Percentiles rank a stretch among this genome's conserved stretches.
phyloP scores from a whole-genome alignment of 129 eudicot genomes.

The Pseudognaphalium luteoalbum region DNA sequence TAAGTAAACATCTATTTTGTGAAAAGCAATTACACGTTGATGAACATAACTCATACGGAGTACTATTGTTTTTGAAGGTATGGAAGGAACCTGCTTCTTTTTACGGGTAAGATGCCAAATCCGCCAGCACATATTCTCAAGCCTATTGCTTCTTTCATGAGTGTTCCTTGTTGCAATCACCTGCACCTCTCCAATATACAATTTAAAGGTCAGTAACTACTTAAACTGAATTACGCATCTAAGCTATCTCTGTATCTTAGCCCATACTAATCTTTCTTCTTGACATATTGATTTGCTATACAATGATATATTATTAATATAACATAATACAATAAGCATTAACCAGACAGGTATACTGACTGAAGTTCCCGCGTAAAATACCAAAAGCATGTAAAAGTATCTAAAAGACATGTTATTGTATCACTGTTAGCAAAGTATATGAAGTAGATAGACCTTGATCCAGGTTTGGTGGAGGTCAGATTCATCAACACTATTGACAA shows the following conservation, averaged over 20 bases:
- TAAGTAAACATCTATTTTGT: not conserved
- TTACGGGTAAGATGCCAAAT: slow-evolving; percentile 92
- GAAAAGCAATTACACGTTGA: not conserved
- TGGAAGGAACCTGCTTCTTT: slow-evolving; percentile 67
- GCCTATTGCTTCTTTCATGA: slow-evolving; percentile 70
- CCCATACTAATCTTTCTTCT: not conserved
- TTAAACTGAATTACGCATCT: not conserved
- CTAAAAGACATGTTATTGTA: not conserved
- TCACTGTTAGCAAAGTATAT: not conserved
- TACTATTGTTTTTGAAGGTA: slow-evolving; percentile 13
- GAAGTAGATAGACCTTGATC: slow-evolving; percentile 56
- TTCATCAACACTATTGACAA: slow-evolving; percentile 74
- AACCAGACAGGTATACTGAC: not conserved
- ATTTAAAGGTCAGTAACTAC: slow-evolving; percentile 16
- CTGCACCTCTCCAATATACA: slow-evolving; percentile 39
- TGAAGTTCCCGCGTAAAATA: slow-evolving; percentile 6
- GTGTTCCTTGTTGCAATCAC: slow-evolving; percentile 82
- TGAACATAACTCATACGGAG: not conserved
- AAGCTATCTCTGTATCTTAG: not conserved
- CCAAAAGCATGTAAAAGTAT: not conserved
- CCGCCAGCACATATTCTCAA: slow-evolving; percentile 92
- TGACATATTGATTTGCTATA: not conserved
- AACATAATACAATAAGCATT: no score
- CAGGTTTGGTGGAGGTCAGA: slow-evolving; percentile 78
- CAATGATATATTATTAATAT: not conserved